Base-by-base conservation (phyloP, 306 rosid genomes). In the Glycine latifolia region DNA sequence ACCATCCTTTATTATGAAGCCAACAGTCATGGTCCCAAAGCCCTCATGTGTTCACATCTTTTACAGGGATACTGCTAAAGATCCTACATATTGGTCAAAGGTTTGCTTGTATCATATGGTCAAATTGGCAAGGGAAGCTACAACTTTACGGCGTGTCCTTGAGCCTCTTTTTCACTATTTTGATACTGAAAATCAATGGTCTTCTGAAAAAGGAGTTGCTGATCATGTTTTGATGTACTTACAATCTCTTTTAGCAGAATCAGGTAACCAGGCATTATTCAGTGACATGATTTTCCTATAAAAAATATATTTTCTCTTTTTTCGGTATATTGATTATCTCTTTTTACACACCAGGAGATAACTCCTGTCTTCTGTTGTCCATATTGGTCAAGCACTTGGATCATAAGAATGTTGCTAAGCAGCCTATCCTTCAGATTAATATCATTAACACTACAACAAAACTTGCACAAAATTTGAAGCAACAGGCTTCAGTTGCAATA, bases 311-410 rank as follows among this genome's bases (percentile, higher is more conserved):
- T 58, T 59, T 11, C 73, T 37, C 59, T 6, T 17, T 65, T 59
- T 85, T 58, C 71, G 50, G 54, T 79, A 50, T 43, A 43, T 48
- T 82, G 76, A 79, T 79, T 44, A 10, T 74, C 54, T 54, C 73
- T 79, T 82, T 53, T 75, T 82, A 78, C 81, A 81, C 73, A 69
- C 79, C 92, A 95, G 99, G 98, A 80, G 93, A 91, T 82, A 87
- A 89, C 76, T 91, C 91, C 58, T 92, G 91, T 83, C 81, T 93
- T 80, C 84, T 95, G 63, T 87, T 95, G 78, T 92, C 97, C 76
- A 88, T 79, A 83, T 85, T 95, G 90, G 89, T 93, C 87, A 95
- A 95, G 90, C 99, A 95, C 89, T 86, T 95, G 94, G 99, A 93
- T 89, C 99, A 95, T 82, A 91, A 92, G 92, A 91, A 90, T 84